Base-by-base conservation (phyloP, 1,284 basidiomycete genomes). In the Ceraceosorus guamensis region DNA sequence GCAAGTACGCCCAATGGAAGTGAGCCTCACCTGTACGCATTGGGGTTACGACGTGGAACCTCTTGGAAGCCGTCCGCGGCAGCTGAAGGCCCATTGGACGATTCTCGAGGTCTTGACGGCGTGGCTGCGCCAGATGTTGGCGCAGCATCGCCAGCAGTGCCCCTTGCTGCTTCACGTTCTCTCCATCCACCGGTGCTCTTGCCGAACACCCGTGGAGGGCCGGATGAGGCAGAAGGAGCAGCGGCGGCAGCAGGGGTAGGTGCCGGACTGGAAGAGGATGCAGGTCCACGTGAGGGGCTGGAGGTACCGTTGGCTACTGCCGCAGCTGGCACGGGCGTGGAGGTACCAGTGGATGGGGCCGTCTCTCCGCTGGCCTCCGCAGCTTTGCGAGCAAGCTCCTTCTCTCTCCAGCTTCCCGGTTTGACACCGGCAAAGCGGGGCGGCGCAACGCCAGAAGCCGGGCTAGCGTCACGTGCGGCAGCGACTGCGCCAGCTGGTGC, bases 161-260 rank as follows among this genome's bases (percentile, higher is more conserved):
- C 54, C 47, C 30, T 61, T 37, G 62, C 62, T 8, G 63, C 64
- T 46, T 63, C 55, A 8, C 62, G 55, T 47, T 68, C 66, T 35
- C 61, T 37, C 66, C 66, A 66, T 24, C 24, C 24, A 24, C 24
- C 24, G 24, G 24, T 24, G 24, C 24, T 24, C 24, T 24, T 24
- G 24, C 24, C 24, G 34, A 53, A 55, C 4, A 45, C 50, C 14
- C 43, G 55, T 11, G 52, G 24, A 18, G 34, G n/a, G 8, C 48
- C 56, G 47, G 37, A 52, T 8, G 47, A 43, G 24, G 34, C 53
- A 6, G 51, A 24, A 24, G 57, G 46, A n/a, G 58, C 45, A 37
- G 62, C 48, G 2, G 61, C 45, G 18, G 57, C 48, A 18, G 55
- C 49, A 43, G 57, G 5, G 41, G 57, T 46, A 18, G 56, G 13